Percentiles rank a stretch among this genome's conserved stretches.
These are phyloP conservation scores for Serendipita sp. DNA, from an alignment of 1,284 basidiomycete species.

Conservation along the genomic window DNA sequence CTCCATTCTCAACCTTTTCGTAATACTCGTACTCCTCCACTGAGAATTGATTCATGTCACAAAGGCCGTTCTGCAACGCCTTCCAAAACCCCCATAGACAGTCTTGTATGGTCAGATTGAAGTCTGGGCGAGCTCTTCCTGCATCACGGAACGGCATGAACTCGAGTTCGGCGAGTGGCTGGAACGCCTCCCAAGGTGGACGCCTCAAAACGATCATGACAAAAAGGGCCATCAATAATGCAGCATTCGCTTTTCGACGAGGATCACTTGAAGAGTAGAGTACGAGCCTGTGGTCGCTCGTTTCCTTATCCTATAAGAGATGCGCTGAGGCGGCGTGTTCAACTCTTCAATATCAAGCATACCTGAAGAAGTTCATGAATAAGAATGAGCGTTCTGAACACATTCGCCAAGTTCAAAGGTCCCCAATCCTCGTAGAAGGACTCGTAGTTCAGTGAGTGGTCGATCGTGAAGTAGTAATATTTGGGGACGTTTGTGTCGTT, in stretches of 20 bases:
- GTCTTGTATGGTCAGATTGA: conserved; percentile 84
- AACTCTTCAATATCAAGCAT: conserved; percentile 16
- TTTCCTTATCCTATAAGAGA: conserved; percentile 45
- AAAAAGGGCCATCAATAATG: conserved; percentile 82
- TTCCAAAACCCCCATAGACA: conserved; percentile 93
- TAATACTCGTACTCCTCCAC: conserved; percentile 86
- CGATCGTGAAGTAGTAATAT: conserved; percentile 79
- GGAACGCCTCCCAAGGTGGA: conserved; percentile 89
- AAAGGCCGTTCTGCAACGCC: conserved; percentile 76
- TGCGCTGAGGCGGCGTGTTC: conserved; percentile 10
- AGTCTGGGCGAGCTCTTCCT: conserved; percentile 84
- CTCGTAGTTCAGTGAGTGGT: conserved; percentile 83
- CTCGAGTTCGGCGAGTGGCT: conserved; percentile 80
- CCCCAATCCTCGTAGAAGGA: conserved; percentile 94
- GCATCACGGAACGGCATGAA: conserved; percentile 95
- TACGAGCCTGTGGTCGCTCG: conserved; percentile 59
- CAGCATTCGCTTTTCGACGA: conserved; percentile 83
- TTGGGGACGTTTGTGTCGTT: conserved; percentile 48
- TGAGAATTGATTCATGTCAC: conserved; percentile 84
- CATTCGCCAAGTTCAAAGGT: conserved; percentile 82
- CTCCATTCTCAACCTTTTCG: conserved; percentile 91
- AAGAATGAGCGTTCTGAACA: conserved; percentile 86
- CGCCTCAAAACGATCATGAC: conserved; percentile 84
- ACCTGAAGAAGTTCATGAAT: conserved; percentile 83
- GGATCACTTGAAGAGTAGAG: conserved; percentile 83